Evolutionary conservation across 192 early-diverging fungal genomes (phyloP).

Genomic region (Dispira parvispora): DNA sequence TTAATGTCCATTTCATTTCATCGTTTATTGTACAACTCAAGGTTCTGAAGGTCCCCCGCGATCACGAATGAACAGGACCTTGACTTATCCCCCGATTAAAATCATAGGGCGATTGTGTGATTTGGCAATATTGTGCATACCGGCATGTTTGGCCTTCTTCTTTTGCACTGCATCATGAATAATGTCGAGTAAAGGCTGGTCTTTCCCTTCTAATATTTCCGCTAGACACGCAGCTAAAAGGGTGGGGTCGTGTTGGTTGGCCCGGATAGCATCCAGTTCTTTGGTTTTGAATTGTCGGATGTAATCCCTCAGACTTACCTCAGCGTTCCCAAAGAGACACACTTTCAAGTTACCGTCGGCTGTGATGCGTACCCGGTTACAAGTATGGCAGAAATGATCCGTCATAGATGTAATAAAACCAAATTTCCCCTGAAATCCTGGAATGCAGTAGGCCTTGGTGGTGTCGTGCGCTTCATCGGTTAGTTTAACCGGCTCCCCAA

Average conservation of each 20-base stretch:
- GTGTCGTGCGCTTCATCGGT: constrained; percentile 74
- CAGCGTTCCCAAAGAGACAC: constrained; percentile 85
- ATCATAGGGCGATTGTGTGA: constrained; percentile 91
- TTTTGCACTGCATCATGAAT: constrained; percentile 66
- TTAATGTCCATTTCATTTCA: too few relatives aligned
- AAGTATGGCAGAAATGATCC: constrained; percentile 89
- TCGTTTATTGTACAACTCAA: too few relatives aligned
- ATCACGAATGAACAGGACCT: neutral
- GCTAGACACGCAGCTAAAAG: neutral
- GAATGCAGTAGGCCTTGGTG: constrained; percentile 51
- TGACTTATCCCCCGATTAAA: constrained; percentile 67
- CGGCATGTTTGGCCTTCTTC: constrained; percentile 91
- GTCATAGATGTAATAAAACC: constrained; percentile 98
- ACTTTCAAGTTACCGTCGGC: constrained; percentile 91
- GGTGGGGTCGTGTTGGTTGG: neutral
- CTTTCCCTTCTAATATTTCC: constrained; percentile 14
- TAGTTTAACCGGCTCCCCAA: constrained; percentile 41
- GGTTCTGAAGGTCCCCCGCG: too few relatives aligned
- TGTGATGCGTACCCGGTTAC: constrained; percentile 81
- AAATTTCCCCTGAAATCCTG: constrained; percentile 70
- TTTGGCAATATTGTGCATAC: constrained; percentile 64
- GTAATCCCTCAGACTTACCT: constrained; percentile 70
- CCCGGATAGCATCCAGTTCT: constrained; percentile 11
- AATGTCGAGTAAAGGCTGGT: constrained; percentile 30
- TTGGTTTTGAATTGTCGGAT: constrained; percentile 38